Evolutionary conservation across 2,329 filamentous ascomycete species (phyloP).

Genomic region (Aureobasidium sp.): DNA sequence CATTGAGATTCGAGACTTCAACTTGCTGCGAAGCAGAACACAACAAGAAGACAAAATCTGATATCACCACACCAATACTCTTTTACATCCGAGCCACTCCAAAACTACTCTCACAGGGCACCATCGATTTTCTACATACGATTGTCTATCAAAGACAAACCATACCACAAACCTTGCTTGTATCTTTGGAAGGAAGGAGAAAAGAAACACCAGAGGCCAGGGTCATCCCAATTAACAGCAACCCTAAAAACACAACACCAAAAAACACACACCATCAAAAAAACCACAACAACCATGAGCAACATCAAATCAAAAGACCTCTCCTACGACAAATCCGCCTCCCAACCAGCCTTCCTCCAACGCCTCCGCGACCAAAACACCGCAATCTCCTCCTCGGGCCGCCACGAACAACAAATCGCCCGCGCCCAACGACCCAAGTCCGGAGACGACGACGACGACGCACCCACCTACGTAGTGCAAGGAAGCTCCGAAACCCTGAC

Average conservation of each 20-base stretch:
- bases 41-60: not conserved
- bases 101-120: too few relatives aligned
- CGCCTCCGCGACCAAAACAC: constrained; percentile 44
- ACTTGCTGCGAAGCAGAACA: not conserved
- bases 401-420: constrained; percentile 36
- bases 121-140: not conserved
- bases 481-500: constrained; percentile 54
- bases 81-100: too few relatives aligned
- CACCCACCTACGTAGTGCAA: constrained; percentile 66
- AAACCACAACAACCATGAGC: not conserved
- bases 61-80: not conserved
- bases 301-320: constrained; percentile 51
- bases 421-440: constrained; percentile 37
- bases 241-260: not conserved
- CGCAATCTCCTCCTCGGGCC: constrained; percentile 23
- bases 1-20: not conserved
- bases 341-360: constrained; percentile 38
- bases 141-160: not conserved
- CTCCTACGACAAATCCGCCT: constrained; percentile 47
- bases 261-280: not conserved
- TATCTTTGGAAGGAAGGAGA: not conserved
- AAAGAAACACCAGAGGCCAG: not conserved
- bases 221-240: not conserved
- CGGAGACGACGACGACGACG: constrained; percentile 67
- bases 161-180: not conserved